These are phyloP conservation scores for Saksenaea vasiformis DNA, from an alignment of 371 early-diverging fungal species.

Conservation along the genomic window DNA sequence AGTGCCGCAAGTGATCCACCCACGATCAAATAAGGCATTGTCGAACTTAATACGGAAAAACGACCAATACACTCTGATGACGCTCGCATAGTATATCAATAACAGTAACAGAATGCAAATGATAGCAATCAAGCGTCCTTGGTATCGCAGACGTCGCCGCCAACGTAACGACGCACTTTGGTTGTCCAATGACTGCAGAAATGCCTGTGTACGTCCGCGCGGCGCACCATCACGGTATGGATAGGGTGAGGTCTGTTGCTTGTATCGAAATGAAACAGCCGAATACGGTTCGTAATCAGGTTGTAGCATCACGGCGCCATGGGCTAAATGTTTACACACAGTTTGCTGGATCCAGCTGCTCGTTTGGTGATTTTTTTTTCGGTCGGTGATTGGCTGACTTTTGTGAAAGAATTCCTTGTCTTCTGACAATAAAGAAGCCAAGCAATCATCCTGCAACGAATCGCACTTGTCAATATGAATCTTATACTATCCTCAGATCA, in stretches of 20 bases:
- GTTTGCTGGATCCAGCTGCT: too few species aligned
- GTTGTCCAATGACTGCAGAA: background rate
- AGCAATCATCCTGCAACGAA: too few species aligned
- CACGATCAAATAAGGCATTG: conserved; percentile 55
- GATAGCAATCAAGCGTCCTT: conserved; percentile 27
- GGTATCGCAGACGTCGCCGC: conserved; percentile 41
- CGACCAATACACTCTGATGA: conserved; percentile 33
- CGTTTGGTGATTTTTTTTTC: too few species aligned
- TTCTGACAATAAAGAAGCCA: too few species aligned
- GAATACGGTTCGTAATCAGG: conserved; percentile 44
- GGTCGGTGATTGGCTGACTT: too few species aligned
- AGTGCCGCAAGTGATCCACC: conserved; percentile 49
- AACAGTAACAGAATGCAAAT: conserved; percentile 24
- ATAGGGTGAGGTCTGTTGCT: conserved; percentile 46
- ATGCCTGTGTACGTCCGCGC: background rate
- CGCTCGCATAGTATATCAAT: conserved; percentile 36
- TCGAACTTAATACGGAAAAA: conserved; percentile 53
- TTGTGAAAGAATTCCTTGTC: too few species aligned
- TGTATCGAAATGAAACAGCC: conserved; percentile 48
- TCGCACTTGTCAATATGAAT: too few species aligned
- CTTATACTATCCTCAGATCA: too few species aligned
- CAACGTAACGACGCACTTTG: conserved; percentile 1
- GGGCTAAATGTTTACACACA: background rate
- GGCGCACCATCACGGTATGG: conserved; percentile 19
- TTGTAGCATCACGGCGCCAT: conserved; percentile 4